Base-by-base conservation (phyloP, 352 stramenopile species). In the Phytopythium sindhum region DNA sequence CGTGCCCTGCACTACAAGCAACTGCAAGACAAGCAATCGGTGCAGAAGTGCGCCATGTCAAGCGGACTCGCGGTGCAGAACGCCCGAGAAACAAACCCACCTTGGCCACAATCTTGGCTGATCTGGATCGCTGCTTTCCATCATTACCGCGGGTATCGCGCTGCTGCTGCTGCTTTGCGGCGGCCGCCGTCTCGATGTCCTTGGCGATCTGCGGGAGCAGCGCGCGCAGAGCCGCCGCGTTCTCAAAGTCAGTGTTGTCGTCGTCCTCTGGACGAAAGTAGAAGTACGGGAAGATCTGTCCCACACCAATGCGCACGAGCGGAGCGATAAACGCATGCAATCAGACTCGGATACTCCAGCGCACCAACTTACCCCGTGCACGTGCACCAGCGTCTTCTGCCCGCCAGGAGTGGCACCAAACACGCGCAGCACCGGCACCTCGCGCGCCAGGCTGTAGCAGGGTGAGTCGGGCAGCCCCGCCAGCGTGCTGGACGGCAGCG, bases 341-440 rank as follows among this genome's bases (percentile, higher is more conserved):
- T 21, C 19, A n/a, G 3, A 55, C 2, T 31, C 24, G 11, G 8
- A 17, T 11, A 17, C 9, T 28, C 1, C 45, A 29, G 11, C 10
- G 24, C 47, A 14, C 5, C 14, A 5, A 24, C 57, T 44, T 52
- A 97, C 89, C 9, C 91, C 91, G 52, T 98, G 91, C 37, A 98
- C 63, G 67, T 97, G 91, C 44, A 97, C 70, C 28, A 93, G 90
- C 37, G 87, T 65, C 74, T 97, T 98, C 69, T 97, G 90, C 17
- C 91, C 91, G 21, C 88, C 90, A 8, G 87, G 88, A 19, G 90
- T 98, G 45, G 88, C 85, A 44, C 91, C 91, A 47, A 97, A 97
- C 39, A 98, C 80, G 39, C 89, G 91, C 50, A 97, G 72, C 12
- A 98, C 87, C 19, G 91, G 91, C 53, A 96, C 88, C 23, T 84